Evolutionary conservation across 768 basidiomycete species (phyloP), one percentile per base, ranked within the genome.

Genomic region (Boletus reticulatus): DNA sequence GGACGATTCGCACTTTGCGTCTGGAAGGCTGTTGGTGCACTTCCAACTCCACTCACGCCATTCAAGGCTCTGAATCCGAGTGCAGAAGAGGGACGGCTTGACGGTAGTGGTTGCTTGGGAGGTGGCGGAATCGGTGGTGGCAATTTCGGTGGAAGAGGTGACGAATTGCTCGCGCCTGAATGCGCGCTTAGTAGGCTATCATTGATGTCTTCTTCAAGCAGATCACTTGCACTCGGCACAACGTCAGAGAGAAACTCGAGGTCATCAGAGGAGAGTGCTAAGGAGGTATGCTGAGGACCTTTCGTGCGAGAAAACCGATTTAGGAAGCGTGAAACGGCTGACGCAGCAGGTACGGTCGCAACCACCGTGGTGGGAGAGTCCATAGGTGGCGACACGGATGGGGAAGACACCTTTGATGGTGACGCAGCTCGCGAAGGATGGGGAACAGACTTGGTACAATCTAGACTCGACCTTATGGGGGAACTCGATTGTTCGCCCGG

Each of bases 301-400:
- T 73, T 76, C 27, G 72, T 71, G 20, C 84, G 80, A 9, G 84
- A 85, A 69, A 95, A 89, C 46, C 90, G 83, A 48, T 80, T 84
- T 46, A 94, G 76, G 67, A 95, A 94, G 6, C 93, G 83, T 12
- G 92, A 91, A 32, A 94, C 89, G 9, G 83, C 89, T 0, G 93
- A 91, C 29, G 82, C 76, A 14, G 78, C 67, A 6, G 76, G 64
- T 43, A 48, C 13, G 8, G 57, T 41, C 43, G 52, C 39, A 19
- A 43, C 36, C 36, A 46, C 39, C 19, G 56, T 16, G 14, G 50
- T 13, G 4, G 55, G 58, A 45, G 52, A 24, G 29, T 57, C 50
- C 20, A 56, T 11, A 9, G 58, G 37, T 45, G 58, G 46, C 34
- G 62, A 60, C 16, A 67, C 61, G 13, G 43, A 42, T 38, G 57